Evolutionary conservation across 2,329 filamentous ascomycete genomes (phyloP).

Genomic region (Dactylellina haptotyla): DNA sequence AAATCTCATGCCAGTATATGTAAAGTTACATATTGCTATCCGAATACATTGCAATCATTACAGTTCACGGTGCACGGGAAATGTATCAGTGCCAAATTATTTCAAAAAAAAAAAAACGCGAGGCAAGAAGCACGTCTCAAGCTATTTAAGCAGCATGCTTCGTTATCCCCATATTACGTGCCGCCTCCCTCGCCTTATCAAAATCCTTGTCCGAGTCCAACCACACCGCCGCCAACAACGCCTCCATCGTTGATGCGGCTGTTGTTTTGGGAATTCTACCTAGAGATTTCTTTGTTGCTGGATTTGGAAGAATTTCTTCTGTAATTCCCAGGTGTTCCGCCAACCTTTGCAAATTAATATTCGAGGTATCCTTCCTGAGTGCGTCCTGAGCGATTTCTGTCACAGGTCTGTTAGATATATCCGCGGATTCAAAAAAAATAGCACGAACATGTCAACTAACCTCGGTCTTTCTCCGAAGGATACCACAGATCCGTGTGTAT

Average conservation of each 20-base stretch:
- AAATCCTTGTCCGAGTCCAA: constrained; percentile 37
- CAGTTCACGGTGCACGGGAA: not conserved
- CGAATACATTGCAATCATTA: no score
- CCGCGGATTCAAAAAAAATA: not conserved
- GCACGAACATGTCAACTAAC: constrained; percentile 4
- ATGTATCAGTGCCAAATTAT: not conserved
- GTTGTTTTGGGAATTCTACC: constrained; percentile 13
- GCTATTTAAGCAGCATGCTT: no score
- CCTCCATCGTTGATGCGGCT: constrained; percentile 35
- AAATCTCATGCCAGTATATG: no score
- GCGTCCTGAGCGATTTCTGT: constrained; percentile 1
- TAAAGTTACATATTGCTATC: no score
- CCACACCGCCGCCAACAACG: constrained; percentile 40
- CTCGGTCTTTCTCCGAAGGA: constrained; percentile 10
- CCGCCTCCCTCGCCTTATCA: constrained; percentile 17
- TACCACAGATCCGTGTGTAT: constrained; percentile 39
- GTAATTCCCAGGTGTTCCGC: constrained; percentile 26
- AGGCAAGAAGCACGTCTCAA: no score
- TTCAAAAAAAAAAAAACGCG: not conserved
- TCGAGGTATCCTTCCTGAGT: constrained; percentile 11
- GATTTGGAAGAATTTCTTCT: constrained; percentile 24
- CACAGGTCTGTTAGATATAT: not conserved
- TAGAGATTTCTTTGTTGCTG: not conserved
- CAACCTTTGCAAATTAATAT: constrained; percentile 27
- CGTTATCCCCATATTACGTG: constrained; percentile 24